Conservation (phyloP, 2,329 filamentous ascomycete species). For the Sarocladiaceae sp. region DNA sequence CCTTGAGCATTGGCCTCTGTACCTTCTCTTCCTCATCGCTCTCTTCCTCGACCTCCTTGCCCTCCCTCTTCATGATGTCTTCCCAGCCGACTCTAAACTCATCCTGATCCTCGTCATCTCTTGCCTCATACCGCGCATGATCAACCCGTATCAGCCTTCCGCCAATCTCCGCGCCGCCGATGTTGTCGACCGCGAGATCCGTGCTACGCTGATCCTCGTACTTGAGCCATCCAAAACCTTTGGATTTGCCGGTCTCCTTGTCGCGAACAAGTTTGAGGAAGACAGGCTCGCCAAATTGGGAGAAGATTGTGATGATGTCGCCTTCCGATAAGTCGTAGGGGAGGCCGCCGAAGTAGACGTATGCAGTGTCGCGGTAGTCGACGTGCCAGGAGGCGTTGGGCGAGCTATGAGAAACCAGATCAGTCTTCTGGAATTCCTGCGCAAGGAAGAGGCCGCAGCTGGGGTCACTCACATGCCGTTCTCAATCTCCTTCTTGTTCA, state of each 20-base stretch:
- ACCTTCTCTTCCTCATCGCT: constrained; percentile 39
- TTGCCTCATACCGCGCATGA: constrained; percentile 84
- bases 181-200: constrained; percentile 91
- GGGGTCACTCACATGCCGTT: constrained; percentile 60
- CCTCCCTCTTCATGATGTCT: constrained; percentile 50
- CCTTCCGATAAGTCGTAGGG: constrained; percentile 91
- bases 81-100: constrained; percentile 54
- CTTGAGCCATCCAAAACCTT: constrained; percentile 92
- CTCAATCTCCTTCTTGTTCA: constrained; percentile 93
- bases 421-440: constrained; percentile 15
- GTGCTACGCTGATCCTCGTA: constrained; percentile 97
- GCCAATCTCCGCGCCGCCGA: constrained; percentile 78
- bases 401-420: constrained; percentile 42
- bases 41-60: constrained; percentile 36
- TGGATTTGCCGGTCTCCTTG: constrained; percentile 92
- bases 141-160: constrained; percentile 81
- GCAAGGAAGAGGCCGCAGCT: neutral
- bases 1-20: constrained; percentile 61
- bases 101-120: constrained; percentile 67
- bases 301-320: constrained; percentile 93
- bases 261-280: constrained; percentile 90
- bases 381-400: constrained; percentile 92
- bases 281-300: constrained; percentile 90
- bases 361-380: constrained; percentile 96
- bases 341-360: constrained; percentile 90